Conservation (phyloP, 768 basidiomycete genomes). For the Russula sp. region DNA sequence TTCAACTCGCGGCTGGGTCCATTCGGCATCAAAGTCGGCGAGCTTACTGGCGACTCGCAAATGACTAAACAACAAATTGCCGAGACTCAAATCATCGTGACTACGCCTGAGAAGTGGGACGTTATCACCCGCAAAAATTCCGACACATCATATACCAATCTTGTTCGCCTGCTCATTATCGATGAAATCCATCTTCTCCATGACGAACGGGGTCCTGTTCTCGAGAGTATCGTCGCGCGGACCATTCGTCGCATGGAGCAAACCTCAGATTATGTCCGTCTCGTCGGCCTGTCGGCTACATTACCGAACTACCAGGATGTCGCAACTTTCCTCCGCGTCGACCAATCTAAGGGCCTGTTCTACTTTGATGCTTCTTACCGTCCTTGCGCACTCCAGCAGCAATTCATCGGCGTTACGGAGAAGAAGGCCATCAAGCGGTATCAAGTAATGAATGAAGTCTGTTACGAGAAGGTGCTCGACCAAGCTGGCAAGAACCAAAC, state of each 20-base stretch:
- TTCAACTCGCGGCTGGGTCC: constrained; percentile 69
- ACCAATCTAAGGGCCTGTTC: constrained; percentile 87
- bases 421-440: constrained; percentile 99
- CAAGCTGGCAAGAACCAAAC: constrained; percentile 88
- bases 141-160: constrained; percentile 93
- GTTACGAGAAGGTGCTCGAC: constrained; percentile 97
- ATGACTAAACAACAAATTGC: constrained; percentile 97
- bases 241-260: constrained; percentile 94
- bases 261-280: constrained; percentile 85
- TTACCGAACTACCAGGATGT: constrained; percentile 99
- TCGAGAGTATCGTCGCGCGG: constrained; percentile 85
- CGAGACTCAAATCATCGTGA: constrained; percentile 97
- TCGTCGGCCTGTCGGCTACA: constrained; percentile 94
- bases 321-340: constrained; percentile 93
- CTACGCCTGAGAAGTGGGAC: constrained; percentile 99
- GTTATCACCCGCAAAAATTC: constrained; percentile 98
- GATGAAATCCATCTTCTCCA: constrained; percentile 98
- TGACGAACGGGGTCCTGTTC: constrained; percentile 95
- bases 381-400: constrained; percentile 92
- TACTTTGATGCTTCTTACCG: constrained; percentile 95
- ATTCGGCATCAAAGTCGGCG: constrained; percentile 81
- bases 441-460: constrained; percentile 97
- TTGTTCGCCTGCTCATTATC: constrained; percentile 93
- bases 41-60: constrained; percentile 95
- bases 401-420: constrained; percentile 96